Conservation (phyloP, 139 green algal genomes). For the Asterochloris erici region DNA sequence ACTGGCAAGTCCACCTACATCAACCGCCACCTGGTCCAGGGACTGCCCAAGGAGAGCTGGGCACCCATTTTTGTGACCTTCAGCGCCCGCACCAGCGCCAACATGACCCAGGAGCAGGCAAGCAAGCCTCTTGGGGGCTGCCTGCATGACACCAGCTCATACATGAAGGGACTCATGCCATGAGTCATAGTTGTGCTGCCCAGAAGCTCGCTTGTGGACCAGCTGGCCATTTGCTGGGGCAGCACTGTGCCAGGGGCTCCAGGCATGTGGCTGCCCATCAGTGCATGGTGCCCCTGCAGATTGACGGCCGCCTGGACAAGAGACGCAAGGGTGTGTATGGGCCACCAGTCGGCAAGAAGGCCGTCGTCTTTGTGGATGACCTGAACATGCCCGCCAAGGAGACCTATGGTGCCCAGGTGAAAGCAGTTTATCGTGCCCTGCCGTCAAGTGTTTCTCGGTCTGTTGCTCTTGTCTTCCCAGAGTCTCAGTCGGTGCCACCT, state of each 20-base stretch:
- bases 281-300: conserved; percentile 8
- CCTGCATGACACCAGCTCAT: too few relatives aligned
- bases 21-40: conserved; percentile 40
- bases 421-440: too few relatives aligned
- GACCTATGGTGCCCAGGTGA: conserved; percentile 62
- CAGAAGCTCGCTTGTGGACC: too few relatives aligned
- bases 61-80: conserved; percentile 64
- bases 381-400: conserved; percentile 82
- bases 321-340: conserved; percentile 68
- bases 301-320: conserved; percentile 68
- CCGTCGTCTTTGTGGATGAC: conserved; percentile 72
- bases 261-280: not conserved
- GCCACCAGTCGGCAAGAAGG: conserved; percentile 50
- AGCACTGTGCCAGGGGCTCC: too few relatives aligned
- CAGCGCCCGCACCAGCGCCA: conserved; percentile 57
- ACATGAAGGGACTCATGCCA: too few relatives aligned
- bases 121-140: not conserved
- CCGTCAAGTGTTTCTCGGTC: too few relatives aligned
- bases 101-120: conserved; percentile 72
- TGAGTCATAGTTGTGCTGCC: too few relatives aligned
- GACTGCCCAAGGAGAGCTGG: conserved; percentile 52
- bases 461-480: too few relatives aligned
- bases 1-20: conserved; percentile 68
- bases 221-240: too few relatives aligned
- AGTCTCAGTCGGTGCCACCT: too few relatives aligned